Base-by-base conservation (phyloP, 2,329 filamentous ascomycete genomes). In the Neurospora sp. region DNA sequence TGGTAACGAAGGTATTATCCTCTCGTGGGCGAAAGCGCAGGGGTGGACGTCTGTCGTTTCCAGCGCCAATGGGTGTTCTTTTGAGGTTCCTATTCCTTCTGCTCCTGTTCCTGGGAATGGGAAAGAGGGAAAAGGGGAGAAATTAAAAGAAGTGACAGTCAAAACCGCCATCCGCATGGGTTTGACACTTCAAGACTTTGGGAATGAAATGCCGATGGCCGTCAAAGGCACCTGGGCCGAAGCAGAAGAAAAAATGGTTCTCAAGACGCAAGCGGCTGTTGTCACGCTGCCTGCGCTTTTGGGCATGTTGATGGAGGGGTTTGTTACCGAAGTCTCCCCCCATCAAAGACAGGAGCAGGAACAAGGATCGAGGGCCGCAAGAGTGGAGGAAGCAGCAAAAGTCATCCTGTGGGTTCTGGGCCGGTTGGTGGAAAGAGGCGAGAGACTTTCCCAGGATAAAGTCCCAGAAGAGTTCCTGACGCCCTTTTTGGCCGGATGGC, bases 11-110 rank as follows among this genome's bases (percentile, higher is more conserved):
- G 76, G 80, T 15, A 79, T 80, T 8, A 74, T 85, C 28, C 73
- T 76, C 17, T 74, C 77, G 28, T 86, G 85, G 84, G 81, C 81
- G 0, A 72, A 74, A 1, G 74, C 79, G 0, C 72, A 77, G 2
- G 81, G 80, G 10, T 79, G 81, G 75, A 33, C 68, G 70, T 37
- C 43, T 72, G 0, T 74, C 19, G 77, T 85, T 33, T 57, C 46
- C 1, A 76, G 78, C 11, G 76, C 84, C 46, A 77, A 79, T 67
- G 82, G 81, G 1, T 57, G 46, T 33, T 57, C 46, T 12, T 33
- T 57, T 33, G 46, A 33, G 23, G 6, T 33, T 8, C 23, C 23
- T 17, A 6, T 57, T 33, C 43, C 28, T 6, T 33, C 28, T 33
- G 28, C 5, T 5, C 28, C 28, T 33, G 28, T 33, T 33, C 28